Evolutionary conservation across 345 rosid genomes (phyloP), one percentile per base, ranked within the genome.

Genomic region (Psidium friedrichsthalianum): DNA sequence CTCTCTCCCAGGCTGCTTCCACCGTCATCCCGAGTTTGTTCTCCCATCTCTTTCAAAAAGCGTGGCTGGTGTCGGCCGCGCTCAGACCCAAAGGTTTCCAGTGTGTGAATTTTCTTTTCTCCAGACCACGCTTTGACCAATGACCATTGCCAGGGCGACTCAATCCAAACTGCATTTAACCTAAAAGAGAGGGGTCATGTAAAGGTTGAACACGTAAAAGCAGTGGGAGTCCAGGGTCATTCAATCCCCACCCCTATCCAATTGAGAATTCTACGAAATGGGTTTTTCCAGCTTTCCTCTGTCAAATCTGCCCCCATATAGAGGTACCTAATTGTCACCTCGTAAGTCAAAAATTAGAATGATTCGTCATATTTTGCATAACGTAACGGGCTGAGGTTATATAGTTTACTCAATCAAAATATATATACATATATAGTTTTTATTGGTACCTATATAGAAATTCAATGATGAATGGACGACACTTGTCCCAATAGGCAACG

Each of bases 331-430:
- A 16, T 14, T 32, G 22, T 29, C 15, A 11, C 42, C 76, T 64
- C 21, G 20, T 0, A 32, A 7, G 42, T 29, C 22, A 36, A 29
- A 64, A 64, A 64, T 29, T 29, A 18, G 21, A 64, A 21, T 21
- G 8, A 1, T 8, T 7, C 0, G 5, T 64, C 7, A 15, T 16
- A 14, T 32, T 16, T 32, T 1, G 11, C 21, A 0, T 32, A 8
- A 6, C 44, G 22, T 15, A 3, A 59, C 6, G 36, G 2, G 10
- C 4, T 13, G 36, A 15, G 3, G 11, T 13, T 8, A 6, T n/a
- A n/a, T n/a, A 4, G 0, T 58, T 61, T 16, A 3, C 22, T 32
- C 1, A 0, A 64, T 32, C 11, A 64, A 32, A 64, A 16, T 11
- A 2, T 59, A 13, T 9, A 36, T 36, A 36, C n/a, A n/a, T n/a